These are phyloP conservation scores for Sphaerulina musiva DNA, from an alignment of 2,329 filamentous ascomycete genomes.

Conservation along the genomic window DNA sequence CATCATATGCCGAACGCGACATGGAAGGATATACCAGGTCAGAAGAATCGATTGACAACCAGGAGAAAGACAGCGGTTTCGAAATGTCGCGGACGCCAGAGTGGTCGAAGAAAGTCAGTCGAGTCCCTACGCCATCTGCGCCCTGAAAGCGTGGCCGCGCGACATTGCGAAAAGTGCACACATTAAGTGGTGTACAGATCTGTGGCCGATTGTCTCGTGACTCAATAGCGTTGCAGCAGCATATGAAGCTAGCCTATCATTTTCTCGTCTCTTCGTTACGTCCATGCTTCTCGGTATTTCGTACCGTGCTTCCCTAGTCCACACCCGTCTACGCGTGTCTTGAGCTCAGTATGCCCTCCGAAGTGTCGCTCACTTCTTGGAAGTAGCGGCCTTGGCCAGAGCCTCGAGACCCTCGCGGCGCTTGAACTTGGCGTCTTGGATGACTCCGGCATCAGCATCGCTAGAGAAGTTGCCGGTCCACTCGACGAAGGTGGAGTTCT, in stretches of 20 bases:
- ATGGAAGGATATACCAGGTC: not conserved
- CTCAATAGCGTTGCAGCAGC: not conserved
- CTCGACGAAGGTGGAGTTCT: conserved; percentile 60
- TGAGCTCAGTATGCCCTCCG: not conserved
- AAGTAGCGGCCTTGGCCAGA: conserved; percentile 45
- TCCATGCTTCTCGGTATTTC: conserved; percentile 9
- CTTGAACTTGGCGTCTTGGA: conserved; percentile 71
- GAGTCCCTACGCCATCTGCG: not conserved
- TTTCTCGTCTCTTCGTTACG: conserved; percentile 7
- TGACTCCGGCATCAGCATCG: conserved; percentile 64
- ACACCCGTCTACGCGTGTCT: not conserved
- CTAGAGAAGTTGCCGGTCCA: conserved; percentile 64
- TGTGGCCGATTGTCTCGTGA: not conserved
- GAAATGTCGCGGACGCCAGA: not conserved
- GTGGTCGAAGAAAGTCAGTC: not conserved
- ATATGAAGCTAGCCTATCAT: conserved; percentile 1
- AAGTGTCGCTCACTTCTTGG: conserved; percentile 24
- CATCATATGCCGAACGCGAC: not conserved
- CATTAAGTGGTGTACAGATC: not conserved
- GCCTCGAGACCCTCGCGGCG: conserved; percentile 64
- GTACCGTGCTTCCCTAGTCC: not conserved
- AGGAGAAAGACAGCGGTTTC: not conserved
- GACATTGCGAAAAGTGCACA: not conserved
- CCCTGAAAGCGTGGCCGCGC: not conserved
- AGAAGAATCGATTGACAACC: not conserved